These are phyloP conservation scores for Coemansia sp. DNA, from an alignment of 192 early-diverging fungal species.

Conservation along the genomic window DNA sequence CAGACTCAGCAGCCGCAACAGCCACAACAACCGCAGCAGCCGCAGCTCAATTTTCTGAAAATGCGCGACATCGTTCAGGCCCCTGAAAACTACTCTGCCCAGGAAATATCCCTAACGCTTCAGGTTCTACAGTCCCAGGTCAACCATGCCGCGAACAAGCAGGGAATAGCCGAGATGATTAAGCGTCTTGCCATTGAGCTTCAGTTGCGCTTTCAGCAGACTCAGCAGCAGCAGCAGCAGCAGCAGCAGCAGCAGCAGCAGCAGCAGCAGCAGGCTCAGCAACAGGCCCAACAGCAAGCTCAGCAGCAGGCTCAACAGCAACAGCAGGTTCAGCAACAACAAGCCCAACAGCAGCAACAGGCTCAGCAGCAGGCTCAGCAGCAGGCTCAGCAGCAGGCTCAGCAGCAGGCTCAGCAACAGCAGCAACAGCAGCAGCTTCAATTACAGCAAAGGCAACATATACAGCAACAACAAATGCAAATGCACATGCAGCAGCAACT, in stretches of 20 bases:
- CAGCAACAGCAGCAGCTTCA: slow-evolving; percentile 6
- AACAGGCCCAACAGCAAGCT: slow-evolving; percentile 1
- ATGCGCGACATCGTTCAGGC: slow-evolving; percentile 17
- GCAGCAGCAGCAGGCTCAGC: slow-evolving; percentile 18
- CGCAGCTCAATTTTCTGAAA: not conserved
- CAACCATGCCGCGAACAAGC: not conserved
- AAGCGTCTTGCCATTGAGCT: slow-evolving; percentile 11
- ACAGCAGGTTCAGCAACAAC: slow-evolving; percentile 1
- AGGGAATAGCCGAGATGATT: not conserved
- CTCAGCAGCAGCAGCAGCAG: slow-evolving; percentile 10
- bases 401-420: slow-evolving; percentile 5
- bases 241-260: slow-evolving; percentile 19
- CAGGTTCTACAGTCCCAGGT: slow-evolving; percentile 22
- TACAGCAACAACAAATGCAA: slow-evolving; percentile 11
- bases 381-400: slow-evolving; percentile 12
- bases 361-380: slow-evolving; percentile 12
- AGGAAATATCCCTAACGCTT: slow-evolving; percentile 11
- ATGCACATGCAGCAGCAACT: slow-evolving; percentile 12
- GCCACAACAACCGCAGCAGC: not conserved
- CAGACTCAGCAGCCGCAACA: not conserved
- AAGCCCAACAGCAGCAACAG: slow-evolving; percentile 9
- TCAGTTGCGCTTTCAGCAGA: not conserved
- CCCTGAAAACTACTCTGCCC: slow-evolving; percentile 20
- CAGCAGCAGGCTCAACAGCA: slow-evolving; percentile 14
- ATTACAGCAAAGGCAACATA: slow-evolving; percentile 8